Evolutionary conservation across 345 rosid species (phyloP), one percentile per base, ranked within the genome.

Genomic region (Camelina hispida): DNA sequence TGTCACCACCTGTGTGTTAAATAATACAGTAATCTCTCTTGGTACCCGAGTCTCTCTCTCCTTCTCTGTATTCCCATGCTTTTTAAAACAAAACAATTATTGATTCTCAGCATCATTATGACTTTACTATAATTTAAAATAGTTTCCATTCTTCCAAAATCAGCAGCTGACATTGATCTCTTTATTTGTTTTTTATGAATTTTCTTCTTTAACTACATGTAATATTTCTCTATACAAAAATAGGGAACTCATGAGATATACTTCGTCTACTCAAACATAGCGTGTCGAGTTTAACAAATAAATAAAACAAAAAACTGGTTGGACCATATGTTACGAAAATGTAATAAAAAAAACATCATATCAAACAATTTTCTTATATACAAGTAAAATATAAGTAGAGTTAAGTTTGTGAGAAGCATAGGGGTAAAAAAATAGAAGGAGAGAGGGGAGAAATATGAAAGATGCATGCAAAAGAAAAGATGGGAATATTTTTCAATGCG

Each of bases 381-480:
- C 4, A 28, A 28, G 30, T 28, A 28, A 28, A 28, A 28, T 28
- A 4, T 25, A 28, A 28, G 30, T 28, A 60, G 74, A 68, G 47
- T 43, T 68, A 60, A 32, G 1, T 76, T 61, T 42, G 75, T 28
- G 70, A 51, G 17, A 54, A 32, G 13, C 30, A 22, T 68, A 76
- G 69, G 67, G 68, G 74, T 60, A 12, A 38, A 76, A 76, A 67
- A 76, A 42, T 7, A 42, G 80, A 17, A 23, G 59, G 37, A 42
- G 8, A 37, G 25, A 52, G 60, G 54, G 35, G 40, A 5, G 6
- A 62, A 58, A 52, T 10, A 40, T 54, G 79, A 76, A 76, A 69
- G 65, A 54, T 76, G 79, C 74, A 76, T 76, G 74, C 69, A 69
- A 75, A 43, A 43, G 51, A 54, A 38, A 44, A 42, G 70, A 76